Evolutionary conservation across 2,329 filamentous ascomycete species (phyloP), one percentile per base, ranked within the genome.

Genomic region (Penicillium sp.): DNA sequence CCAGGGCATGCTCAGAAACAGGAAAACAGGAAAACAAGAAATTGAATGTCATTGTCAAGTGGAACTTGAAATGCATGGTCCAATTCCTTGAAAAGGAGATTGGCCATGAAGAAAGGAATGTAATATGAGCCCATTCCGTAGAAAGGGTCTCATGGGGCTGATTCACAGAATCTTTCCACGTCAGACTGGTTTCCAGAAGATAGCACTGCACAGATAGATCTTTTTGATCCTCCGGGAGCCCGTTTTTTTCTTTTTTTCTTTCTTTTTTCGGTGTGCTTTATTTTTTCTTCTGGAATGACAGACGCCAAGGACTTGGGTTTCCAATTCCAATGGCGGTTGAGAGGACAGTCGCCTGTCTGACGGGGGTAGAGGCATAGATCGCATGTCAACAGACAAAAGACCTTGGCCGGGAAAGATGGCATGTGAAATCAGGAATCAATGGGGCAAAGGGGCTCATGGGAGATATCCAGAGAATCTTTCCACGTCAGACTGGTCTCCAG

Each of bases 71-170:
- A 14, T 2, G 6, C 11, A 36, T 36, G 13, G 13, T 3, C 34
- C 34, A 36, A 4, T 36, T 16, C 34, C 13, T 36, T n/a, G 29
- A 7, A 36, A n/a, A 36, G 34, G 18, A 14, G n/a, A 49, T n/a
- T 36, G 31, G 44, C 14, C 22, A 22, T 16, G 8, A 45, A 14
- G 13, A 50, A 45, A 40, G 18, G 39, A 53, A 13, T 49, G 29
- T 13, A 57, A 55, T 55, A 40, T 40, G 38, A 40, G 38, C 16
- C 38, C 16, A 21, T 21, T 21, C 38, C 7, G n/a, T 10, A 40
- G 38, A 40, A 40, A 9, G 16, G 16, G 38, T 21, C 38, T 16
- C 38, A 40, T 40, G 34, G 6, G 13, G 13, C 13, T n/a, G 11
- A n/a, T n/a, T 16, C 34, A 36, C 34, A 36, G 34, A n/a, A n/a